phyloP scores from a whole-genome alignment of 371 early-diverging fungal genomes.

The Encephalitozoon romaleae region DNA sequence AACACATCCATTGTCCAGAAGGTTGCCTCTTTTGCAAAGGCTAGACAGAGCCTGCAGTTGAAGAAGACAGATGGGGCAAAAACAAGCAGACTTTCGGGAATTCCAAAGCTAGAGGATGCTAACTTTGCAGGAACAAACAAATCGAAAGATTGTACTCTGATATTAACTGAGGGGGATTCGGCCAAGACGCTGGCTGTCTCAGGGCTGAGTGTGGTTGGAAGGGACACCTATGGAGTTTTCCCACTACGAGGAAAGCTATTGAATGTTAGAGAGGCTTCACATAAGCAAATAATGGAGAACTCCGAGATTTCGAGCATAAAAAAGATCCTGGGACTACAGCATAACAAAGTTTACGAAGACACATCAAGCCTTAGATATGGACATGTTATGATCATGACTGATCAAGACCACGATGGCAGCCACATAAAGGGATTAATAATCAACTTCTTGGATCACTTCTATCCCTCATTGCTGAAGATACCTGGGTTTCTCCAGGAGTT shows the following conservation, averaged over 20 bases:
- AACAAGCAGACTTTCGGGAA: slow-evolving; percentile 67
- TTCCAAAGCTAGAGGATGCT: slow-evolving; percentile 93
- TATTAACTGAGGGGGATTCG: slow-evolving; percentile 97
- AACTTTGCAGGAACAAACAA: slow-evolving; percentile 78
- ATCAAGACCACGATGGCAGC: slow-evolving; percentile 98
- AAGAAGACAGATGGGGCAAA: slow-evolving; percentile 82
- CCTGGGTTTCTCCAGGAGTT: slow-evolving; percentile 91
- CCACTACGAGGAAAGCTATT: slow-evolving; percentile 93
- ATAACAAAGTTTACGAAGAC: slow-evolving; percentile 70
- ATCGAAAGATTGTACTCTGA: slow-evolving; percentile 78
- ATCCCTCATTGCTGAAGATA: slow-evolving; percentile 81
- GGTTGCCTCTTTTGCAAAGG: slow-evolving; percentile 69
- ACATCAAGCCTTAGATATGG: slow-evolving; percentile 77
- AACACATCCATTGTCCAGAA: slow-evolving; percentile 76
- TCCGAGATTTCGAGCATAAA: slow-evolving; percentile 81
- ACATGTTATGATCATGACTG: slow-evolving; percentile 97
- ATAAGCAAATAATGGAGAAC: slow-evolving; percentile 71
- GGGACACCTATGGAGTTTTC: slow-evolving; percentile 90
- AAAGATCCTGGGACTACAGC: slow-evolving; percentile 88
- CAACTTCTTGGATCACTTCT: slow-evolving; percentile 92
- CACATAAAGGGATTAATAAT: slow-evolving; percentile 97
- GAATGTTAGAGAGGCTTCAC: slow-evolving; percentile 86
- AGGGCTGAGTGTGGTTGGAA: slow-evolving; percentile 81
- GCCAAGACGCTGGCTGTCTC: slow-evolving; percentile 88
- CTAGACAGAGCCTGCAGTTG: slow-evolving; percentile 73